Percentiles rank a stretch among this genome's conserved stretches.
Conservation (phyloP, 1,139 yeast species). For the Casaregolazyma suthepensis region DNA sequence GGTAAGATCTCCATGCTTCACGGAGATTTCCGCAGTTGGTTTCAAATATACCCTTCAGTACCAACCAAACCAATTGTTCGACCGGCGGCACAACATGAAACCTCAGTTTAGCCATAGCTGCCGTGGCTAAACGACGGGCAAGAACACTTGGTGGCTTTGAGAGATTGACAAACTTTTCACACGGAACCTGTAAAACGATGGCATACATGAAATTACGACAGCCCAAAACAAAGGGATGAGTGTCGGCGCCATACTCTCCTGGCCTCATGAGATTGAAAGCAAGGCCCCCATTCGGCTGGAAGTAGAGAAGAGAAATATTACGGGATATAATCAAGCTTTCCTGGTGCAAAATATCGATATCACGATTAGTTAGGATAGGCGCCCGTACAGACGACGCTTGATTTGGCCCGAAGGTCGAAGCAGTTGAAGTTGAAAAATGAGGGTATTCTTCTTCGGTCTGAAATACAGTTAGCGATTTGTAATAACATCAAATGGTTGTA, state of each 20-base stretch:
- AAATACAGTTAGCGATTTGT: background rate
- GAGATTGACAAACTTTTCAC: background rate
- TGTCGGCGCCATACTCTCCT: background rate
- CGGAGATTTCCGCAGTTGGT: background rate
- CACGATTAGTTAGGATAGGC: background rate
- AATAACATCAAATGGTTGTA: background rate
- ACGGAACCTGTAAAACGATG: background rate
- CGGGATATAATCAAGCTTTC: background rate
- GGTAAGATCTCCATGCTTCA: background rate
- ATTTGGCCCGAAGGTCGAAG: no score
- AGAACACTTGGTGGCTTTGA: background rate
- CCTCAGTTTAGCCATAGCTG: background rate
- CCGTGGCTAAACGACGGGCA: background rate
- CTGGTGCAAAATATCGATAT: background rate
- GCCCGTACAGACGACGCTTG: background rate
- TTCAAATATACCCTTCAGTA: no score
- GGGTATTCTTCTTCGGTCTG: background rate
- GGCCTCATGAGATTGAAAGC: background rate
- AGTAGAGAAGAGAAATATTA: background rate
- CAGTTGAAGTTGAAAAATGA: no score
- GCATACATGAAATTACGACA: background rate
- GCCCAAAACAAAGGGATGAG: background rate
- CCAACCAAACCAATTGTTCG: background rate
- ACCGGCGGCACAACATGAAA: background rate
- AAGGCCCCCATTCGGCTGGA: background rate